Evolutionary conservation across 2,329 filamentous ascomycete species (phyloP).

Genomic region (Fusarium solani-melongenae): DNA sequence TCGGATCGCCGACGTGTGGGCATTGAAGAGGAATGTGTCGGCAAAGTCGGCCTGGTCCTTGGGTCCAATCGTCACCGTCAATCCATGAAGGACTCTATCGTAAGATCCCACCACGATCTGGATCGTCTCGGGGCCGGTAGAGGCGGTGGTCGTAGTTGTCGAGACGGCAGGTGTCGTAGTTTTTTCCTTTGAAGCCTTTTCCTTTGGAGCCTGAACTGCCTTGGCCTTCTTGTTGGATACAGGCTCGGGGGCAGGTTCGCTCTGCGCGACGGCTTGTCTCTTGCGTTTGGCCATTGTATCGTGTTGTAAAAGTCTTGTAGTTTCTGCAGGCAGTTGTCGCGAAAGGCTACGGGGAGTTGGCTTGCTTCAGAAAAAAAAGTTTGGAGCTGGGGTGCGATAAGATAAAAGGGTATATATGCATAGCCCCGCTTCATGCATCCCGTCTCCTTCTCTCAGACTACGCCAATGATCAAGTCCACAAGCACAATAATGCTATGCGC

Average conservation of each 20-base stretch:
- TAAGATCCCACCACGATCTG: conserved; percentile 95
- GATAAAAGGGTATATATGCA: conserved; percentile 46
- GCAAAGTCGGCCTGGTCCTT: conserved; percentile 72
- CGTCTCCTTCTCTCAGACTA: not conserved
- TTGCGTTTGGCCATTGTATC: conserved; percentile 61
- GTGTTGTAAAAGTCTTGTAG: conserved; percentile 19
- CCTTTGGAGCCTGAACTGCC: conserved; percentile 12
- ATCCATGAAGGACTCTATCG: conserved; percentile 89
- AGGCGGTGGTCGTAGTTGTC: conserved; percentile 32
- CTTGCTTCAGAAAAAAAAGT: conserved; percentile 40
- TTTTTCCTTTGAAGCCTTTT: conserved; percentile 36
- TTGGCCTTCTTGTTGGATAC: conserved; percentile 45
- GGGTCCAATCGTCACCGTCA: conserved; percentile 75
- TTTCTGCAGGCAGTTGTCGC: conserved; percentile 10
- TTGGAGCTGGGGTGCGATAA: conserved; percentile 43
- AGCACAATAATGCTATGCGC: conserved; percentile 32
- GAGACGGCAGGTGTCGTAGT: conserved; percentile 30
- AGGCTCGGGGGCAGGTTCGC: conserved; percentile 39
- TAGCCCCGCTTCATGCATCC: conserved; percentile 33
- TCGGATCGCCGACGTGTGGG: conserved; percentile 89
- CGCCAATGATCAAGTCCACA: not conserved
- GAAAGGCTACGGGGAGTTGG: conserved; percentile 1
- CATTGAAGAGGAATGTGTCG: conserved; percentile 95
- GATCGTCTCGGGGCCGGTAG: conserved; percentile 64
- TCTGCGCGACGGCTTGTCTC: conserved; percentile 51